Evolutionary conservation across 768 basidiomycete genomes (phyloP).

Genomic region (Lactarius evosmus): DNA sequence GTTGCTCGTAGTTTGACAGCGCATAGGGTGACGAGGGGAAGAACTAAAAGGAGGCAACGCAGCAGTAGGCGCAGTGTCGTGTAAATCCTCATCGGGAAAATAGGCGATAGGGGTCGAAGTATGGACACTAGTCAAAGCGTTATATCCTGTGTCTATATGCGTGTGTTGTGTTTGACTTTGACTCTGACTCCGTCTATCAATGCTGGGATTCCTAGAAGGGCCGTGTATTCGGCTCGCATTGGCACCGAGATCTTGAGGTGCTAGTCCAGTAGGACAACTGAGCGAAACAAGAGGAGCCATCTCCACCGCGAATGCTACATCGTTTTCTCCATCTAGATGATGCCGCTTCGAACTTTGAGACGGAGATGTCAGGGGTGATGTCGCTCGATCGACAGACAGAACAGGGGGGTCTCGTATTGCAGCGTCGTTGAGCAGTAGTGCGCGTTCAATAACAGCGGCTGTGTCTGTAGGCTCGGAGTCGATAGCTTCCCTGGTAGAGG

Average conservation of each 20-base stretch:
- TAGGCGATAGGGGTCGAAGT: neutral
- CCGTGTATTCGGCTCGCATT: neutral
- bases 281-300: neutral
- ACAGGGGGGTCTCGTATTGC: neutral
- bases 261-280: neutral
- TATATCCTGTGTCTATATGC: neutral
- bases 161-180: neutral
- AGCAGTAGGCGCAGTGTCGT: neutral
- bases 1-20: neutral
- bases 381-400: neutral
- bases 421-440: slow-evolving; percentile 1
- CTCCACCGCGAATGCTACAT: neutral
- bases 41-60: neutral
- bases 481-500: slow-evolving; percentile 6
- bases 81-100: neutral
- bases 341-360: neutral
- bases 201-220: neutral
- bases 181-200: neutral
- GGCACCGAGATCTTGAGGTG: neutral
- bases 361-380: neutral
- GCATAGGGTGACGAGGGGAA: neutral
- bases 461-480: neutral
- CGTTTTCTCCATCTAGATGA: neutral
- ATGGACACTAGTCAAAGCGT: neutral
- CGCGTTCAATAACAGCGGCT: slow-evolving; percentile 21